Base-by-base conservation (phyloP, 2,329 filamentous ascomycete genomes). In the Aspergillus proliferans region DNA sequence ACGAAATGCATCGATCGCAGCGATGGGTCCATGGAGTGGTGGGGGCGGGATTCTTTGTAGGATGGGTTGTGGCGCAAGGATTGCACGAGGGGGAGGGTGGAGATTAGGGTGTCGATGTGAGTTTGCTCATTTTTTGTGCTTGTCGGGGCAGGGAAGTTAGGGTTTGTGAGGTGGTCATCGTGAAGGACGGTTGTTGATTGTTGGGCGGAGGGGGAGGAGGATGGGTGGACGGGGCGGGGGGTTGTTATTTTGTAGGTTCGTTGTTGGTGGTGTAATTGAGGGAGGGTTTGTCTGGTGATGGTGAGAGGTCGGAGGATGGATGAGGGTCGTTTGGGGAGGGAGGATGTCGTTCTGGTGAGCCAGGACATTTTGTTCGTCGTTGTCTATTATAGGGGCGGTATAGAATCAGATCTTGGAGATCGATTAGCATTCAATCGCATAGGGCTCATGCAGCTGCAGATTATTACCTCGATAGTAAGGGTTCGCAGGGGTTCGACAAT, bases 1-100 rank as follows among this genome's bases (percentile, higher is more conserved):
- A 90, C 95, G 49, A 97, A 77, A 68, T 86, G 94, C 61, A 86
- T 81, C 2, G 74, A 72, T 22, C 86, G 80, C 64, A 88, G 80
- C 1, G 77, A 68, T 5, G 77, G 72, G 0, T 89, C 87, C 64
- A 96, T 86, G 68, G 90, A 89, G 64, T 95, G 76, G 65, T 95
- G 88, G 3, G 91, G 91, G 21, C 91, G 80, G 26, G 85, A 84
- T 69, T 94, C 88, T 28, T 74, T 79, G 68, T 85, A 85, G 30
- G 79, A 76, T 0, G 81, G 74, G 57, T 86, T 78, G 14, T 69
- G 66, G 39, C 90, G 84, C 42, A 96, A 76, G 47, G 78, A 73
- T 26, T 76, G 68, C 2, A 85, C 78, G n/a, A 94, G 67, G 0
- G 88, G 85, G 70, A 91, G 87, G 30, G 52, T 49, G 8, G 60